These are phyloP conservation scores for Yarrowia osloensis DNA, from an alignment of 805 yeast species.

Conservation along the genomic window DNA sequence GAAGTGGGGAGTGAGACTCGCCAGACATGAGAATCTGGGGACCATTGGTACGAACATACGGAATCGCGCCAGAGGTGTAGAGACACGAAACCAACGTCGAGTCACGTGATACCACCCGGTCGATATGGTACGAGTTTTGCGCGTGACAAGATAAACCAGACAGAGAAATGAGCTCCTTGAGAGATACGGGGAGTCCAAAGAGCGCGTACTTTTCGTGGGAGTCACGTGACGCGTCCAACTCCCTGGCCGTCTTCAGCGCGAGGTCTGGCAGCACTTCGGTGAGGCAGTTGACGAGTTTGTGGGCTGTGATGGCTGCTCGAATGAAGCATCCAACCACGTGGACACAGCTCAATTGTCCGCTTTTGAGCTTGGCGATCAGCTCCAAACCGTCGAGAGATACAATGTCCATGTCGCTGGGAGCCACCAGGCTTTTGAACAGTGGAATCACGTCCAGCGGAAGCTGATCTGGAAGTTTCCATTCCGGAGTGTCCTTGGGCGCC, in stretches of 20 bases:
- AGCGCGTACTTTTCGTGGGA: constrained; percentile 55
- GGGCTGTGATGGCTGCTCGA: constrained; percentile 59
- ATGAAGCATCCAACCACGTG: constrained; percentile 57
- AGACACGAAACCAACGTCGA: constrained; percentile 48
- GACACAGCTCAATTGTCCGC: constrained; percentile 40
- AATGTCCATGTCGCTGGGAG: background rate
- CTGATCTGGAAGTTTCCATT: background rate
- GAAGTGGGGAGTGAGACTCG: constrained; percentile 50
- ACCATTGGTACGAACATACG: constrained; percentile 56
- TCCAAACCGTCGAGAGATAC: background rate
- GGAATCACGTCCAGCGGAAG: constrained; percentile 18
- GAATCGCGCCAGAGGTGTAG: constrained; percentile 53
- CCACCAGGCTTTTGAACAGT: background rate
- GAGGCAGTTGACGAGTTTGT: constrained; percentile 50
- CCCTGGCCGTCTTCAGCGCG: constrained; percentile 58
- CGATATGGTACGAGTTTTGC: constrained; percentile 45
- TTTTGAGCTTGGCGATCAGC: background rate
- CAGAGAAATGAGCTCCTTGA: constrained; percentile 55
- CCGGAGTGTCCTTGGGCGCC: background rate
- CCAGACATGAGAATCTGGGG: constrained; percentile 56
- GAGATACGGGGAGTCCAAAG: constrained; percentile 66
- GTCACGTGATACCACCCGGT: constrained; percentile 42
- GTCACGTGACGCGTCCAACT: constrained; percentile 53
- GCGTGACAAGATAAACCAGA: constrained; percentile 52
- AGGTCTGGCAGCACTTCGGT: constrained; percentile 53